A percentile compares a stretch with the other conserved stretches of the same genome.
phyloP scores from a whole-genome alignment of 1,284 basidiomycete genomes.

The Earliella scabrosa region DNA sequence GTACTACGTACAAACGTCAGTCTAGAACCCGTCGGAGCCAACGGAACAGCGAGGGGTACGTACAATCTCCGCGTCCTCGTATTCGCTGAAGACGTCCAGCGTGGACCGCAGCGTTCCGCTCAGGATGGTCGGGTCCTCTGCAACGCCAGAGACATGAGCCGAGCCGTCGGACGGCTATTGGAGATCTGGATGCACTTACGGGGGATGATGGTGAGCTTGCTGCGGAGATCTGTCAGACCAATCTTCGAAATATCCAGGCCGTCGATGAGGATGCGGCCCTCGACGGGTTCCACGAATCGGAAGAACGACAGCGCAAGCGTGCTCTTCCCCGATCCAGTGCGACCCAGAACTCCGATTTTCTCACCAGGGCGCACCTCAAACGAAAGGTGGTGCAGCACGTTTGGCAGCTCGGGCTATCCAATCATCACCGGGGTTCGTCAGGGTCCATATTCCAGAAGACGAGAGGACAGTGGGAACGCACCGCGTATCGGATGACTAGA shows the following conservation, averaged over 20 bases:
- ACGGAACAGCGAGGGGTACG: slow-evolving; percentile 1
- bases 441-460: slow-evolving; percentile 23
- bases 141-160: background rate
- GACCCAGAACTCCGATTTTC: slow-evolving; percentile 88
- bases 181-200: slow-evolving; percentile 51
- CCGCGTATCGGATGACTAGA: slow-evolving; percentile 87
- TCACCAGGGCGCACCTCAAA: slow-evolving; percentile 81
- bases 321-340: slow-evolving; percentile 90
- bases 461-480: slow-evolving; percentile 42
- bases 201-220: slow-evolving; percentile 90
- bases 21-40: background rate
- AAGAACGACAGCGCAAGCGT: slow-evolving; percentile 94
- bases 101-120: slow-evolving; percentile 86
- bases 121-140: slow-evolving; percentile 86
- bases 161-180: background rate
- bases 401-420: slow-evolving; percentile 75
- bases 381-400: slow-evolving; percentile 83
- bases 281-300: slow-evolving; percentile 90
- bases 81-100: slow-evolving; percentile 89
- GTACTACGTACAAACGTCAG: slow-evolving; percentile 53
- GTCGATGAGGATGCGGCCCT: slow-evolving; percentile 86
- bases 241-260: slow-evolving; percentile 86
- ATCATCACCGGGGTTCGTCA: slow-evolving; percentile 6
- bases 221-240: slow-evolving; percentile 87
- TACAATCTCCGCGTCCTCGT: slow-evolving; percentile 84